Base-by-base conservation (phyloP, 768 basidiomycete species). In the Aureoboletus auriporus region DNA sequence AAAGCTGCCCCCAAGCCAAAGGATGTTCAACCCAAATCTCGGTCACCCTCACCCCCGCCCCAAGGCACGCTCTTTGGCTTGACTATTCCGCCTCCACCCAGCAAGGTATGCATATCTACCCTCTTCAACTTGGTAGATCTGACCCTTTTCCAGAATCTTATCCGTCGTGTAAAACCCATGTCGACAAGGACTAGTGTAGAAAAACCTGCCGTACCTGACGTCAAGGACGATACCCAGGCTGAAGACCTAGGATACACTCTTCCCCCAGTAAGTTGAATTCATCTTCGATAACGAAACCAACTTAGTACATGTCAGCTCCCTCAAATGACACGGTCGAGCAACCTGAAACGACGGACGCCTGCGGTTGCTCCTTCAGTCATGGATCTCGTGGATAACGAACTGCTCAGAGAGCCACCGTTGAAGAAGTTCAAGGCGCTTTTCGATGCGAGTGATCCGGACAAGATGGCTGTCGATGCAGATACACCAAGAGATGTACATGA, bases 391-490 rank as follows among this genome's bases (percentile, higher is more conserved):
- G 58, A 61, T 26, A 52, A 53, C 14, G 50, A 52, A 23, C 50
- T 34, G 8, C 49, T 17, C 8, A 45, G 54, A 46, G 82, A 82
- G 52, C 86, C 82, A 0, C 77, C 82, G 3, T 62, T 78, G 26
- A 88, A 88, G 60, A 85, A 80, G 63, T 86, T 82, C 70, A 83
- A 80, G 55, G 78, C 80, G 0, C 69, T 88, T 10, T 88, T 86
- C 52, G 86, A 88, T 14, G 77, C 80, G 8, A 83, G 72, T 37
- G 72, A 82, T 58, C 83, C 81, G 27, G 73, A 73, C 52, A 63
- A 67, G 52, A 54, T 71, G 56, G 51, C 54, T 38, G 58, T 66
- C 20, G 64, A 69, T 42, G 46, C 54, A 9, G 42, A 54, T 5
- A 47, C 47, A 34, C 31, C 51, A 17, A 49, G 40, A 44, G 62